Conservation (phyloP, 2,329 filamentous ascomycete genomes). For the Juglanconis juglandina region DNA sequence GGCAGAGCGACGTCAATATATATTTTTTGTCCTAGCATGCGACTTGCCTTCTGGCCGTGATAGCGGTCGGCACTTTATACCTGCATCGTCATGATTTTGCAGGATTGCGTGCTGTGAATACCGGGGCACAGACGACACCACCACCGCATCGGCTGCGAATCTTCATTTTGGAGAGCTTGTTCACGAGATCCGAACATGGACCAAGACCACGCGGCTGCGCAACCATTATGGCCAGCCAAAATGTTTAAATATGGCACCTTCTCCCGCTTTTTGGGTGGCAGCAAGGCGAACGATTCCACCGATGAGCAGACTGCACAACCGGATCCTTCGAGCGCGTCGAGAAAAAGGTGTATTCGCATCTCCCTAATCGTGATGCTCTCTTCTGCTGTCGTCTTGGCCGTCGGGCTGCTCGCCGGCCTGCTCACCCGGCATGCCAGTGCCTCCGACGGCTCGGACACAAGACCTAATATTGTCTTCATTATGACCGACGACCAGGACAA, state of each 20-base stretch:
- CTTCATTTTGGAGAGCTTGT: not conserved
- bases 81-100: constrained; percentile 13
- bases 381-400: constrained; percentile 5
- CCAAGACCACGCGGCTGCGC: not conserved
- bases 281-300: not conserved
- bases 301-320: not conserved
- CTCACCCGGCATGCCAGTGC: constrained; percentile 8
- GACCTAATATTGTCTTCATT: constrained; percentile 25
- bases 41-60: not conserved
- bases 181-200: not conserved
- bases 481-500: constrained; percentile 24
- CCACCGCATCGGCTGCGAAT: not conserved
- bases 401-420: constrained; percentile 14
- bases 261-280: not conserved
- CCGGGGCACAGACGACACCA: not conserved
- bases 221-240: not conserved
- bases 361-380: constrained; percentile 12
- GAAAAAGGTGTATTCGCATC: constrained; percentile 5
- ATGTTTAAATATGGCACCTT: constrained; percentile 10
- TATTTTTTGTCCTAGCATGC: not conserved
- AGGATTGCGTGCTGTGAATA: constrained; percentile 15
- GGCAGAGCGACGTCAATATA: not conserved
- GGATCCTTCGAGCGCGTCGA: not conserved
- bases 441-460: not conserved
- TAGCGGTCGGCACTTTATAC: not conserved